A percentile compares a stretch with the other conserved stretches of the same genome.
Evolutionary conservation across 805 yeast species (phyloP).

Genomic region (Diddensiella santjacobensis): DNA sequence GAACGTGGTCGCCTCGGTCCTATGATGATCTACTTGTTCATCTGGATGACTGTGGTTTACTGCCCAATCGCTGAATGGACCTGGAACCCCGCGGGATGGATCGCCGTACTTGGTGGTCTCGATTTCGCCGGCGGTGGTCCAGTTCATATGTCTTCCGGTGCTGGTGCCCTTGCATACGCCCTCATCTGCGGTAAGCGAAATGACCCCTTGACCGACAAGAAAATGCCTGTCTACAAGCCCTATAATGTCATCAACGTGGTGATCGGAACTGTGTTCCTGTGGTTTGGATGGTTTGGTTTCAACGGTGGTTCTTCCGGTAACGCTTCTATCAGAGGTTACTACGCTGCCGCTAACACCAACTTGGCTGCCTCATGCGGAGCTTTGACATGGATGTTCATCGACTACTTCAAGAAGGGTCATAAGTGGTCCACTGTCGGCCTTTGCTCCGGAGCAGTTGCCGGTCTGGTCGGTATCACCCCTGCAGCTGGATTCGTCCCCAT

Average conservation of each 20-base stretch:
- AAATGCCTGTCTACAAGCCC: constrained; percentile 87
- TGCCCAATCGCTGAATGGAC: constrained; percentile 97
- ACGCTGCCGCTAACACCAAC: constrained; percentile 90
- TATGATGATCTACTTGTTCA: constrained; percentile 88
- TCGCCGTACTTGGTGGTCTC: constrained; percentile 69
- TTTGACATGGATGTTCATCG: constrained; percentile 89
- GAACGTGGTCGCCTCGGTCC: constrained; percentile 96
- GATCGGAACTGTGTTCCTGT: constrained; percentile 86
- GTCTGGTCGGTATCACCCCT: constrained; percentile 93
- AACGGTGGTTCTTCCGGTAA: constrained; percentile 98
- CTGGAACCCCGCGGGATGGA: constrained; percentile 95
- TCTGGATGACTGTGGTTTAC: constrained; percentile 94
- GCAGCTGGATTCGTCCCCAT: constrained; percentile 96
- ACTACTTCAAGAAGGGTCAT: constrained; percentile 77
- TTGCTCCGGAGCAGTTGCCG: constrained; percentile 90
- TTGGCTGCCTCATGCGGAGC: constrained; percentile 93
- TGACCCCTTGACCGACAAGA: constrained; percentile 62
- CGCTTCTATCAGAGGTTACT: constrained; percentile 88
- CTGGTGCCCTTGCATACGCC: constrained; percentile 92
- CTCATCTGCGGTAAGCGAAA: constrained; percentile 87
- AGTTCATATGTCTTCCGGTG: constrained; percentile 92
- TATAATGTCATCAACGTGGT: constrained; percentile 89
- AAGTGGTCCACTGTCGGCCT: constrained; percentile 94
- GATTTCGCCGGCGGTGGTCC: constrained; percentile 99
- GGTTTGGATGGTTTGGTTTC: constrained; percentile 99